These are phyloP conservation scores for Hypoxylon rickii DNA, from an alignment of 495 filamentous ascomycete species.

Conservation along the genomic window DNA sequence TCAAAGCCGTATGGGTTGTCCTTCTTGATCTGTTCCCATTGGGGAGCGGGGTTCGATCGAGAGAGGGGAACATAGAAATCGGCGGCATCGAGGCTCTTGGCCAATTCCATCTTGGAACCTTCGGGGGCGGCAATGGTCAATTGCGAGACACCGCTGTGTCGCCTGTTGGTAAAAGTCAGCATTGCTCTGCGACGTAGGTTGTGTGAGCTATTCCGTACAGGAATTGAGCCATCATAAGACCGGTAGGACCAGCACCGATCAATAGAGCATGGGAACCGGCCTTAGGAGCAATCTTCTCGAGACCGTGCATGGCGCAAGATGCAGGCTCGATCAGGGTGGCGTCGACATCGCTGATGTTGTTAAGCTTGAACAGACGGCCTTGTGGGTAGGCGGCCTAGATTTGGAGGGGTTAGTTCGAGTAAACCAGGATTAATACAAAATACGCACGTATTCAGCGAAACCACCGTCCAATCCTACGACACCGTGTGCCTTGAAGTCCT, in stretches of 20 bases:
- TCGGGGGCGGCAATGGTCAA: conserved; percentile 68
- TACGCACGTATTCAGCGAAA: conserved; percentile 68
- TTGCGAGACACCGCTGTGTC: conserved; percentile 65
- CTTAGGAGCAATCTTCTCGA: conserved; percentile 73
- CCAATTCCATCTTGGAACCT: conserved; percentile 72
- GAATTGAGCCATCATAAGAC: conserved; percentile 52
- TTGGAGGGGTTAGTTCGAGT: conserved; percentile 3
- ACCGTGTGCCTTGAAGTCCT: conserved; percentile 70
- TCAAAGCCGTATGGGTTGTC: conserved; percentile 75
- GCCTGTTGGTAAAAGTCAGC: conserved; percentile 21
- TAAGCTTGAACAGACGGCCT: conserved; percentile 70
- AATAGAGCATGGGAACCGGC: conserved; percentile 68
- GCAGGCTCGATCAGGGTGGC: conserved; percentile 76
- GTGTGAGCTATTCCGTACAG: conserved; percentile 14
- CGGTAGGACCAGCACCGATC: conserved; percentile 73
- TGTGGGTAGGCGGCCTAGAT: conserved; percentile 52
- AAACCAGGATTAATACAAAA: conserved; percentile 36
- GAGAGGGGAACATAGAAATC: conserved; percentile 68
- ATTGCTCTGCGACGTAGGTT: neutral
- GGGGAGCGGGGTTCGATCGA: conserved; percentile 56
- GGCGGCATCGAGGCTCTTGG: conserved; percentile 67
- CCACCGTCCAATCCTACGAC: conserved; percentile 66
- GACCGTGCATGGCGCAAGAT: conserved; percentile 70
- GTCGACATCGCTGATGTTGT: conserved; percentile 70
- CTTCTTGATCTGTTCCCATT: conserved; percentile 64